These are phyloP conservation scores for Lactifluus volemus DNA, from an alignment of 768 basidiomycete species.

Conservation along the genomic window DNA sequence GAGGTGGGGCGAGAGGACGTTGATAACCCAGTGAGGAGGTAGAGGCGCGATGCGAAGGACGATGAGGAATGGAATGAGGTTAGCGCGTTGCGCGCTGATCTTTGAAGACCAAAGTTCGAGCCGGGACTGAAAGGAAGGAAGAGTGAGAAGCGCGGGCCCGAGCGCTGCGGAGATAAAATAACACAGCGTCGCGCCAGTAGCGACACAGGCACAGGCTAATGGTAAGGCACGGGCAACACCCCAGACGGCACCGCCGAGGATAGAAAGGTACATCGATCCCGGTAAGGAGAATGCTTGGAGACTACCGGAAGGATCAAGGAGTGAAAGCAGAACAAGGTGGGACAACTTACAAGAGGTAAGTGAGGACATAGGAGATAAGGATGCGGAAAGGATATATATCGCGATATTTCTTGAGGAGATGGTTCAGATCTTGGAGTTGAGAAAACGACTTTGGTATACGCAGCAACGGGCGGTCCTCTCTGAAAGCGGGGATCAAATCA, in stretches of 20 bases:
- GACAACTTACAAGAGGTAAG: slow-evolving; percentile 83
- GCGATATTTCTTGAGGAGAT: slow-evolving; percentile 84
- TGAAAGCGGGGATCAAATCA: slow-evolving; percentile 25
- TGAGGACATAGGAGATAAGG: slow-evolving; percentile 76
- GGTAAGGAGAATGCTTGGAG: slow-evolving; percentile 95
- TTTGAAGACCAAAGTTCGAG: slow-evolving; percentile 78
- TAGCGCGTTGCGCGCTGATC: slow-evolving; percentile 70
- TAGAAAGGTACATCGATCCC: slow-evolving; percentile 96
- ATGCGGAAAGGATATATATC: slow-evolving; percentile 82
- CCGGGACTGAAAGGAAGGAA: slow-evolving; percentile 76
- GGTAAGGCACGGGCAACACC: slow-evolving; percentile 80
- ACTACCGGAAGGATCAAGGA: slow-evolving; percentile 35
- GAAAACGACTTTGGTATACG: slow-evolving; percentile 84
- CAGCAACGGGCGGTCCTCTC: slow-evolving; percentile 65
- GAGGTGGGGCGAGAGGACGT: slow-evolving; percentile 86
- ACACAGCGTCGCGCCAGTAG: slow-evolving; percentile 84
- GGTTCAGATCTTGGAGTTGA: slow-evolving; percentile 79
- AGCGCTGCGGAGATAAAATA: slow-evolving; percentile 89
- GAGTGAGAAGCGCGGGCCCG: slow-evolving; percentile 81
- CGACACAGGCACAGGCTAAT: slow-evolving; percentile 88
- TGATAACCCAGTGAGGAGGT: slow-evolving; percentile 96
- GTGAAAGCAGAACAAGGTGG: slow-evolving; percentile 2
- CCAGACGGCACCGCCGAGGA: slow-evolving; percentile 94
- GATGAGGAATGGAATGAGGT: slow-evolving; percentile 87
- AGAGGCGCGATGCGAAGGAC: slow-evolving; percentile 91